These are phyloP conservation scores for Penicillium argentinense DNA, from an alignment of 495 filamentous ascomycete species.

Conservation along the genomic window DNA sequence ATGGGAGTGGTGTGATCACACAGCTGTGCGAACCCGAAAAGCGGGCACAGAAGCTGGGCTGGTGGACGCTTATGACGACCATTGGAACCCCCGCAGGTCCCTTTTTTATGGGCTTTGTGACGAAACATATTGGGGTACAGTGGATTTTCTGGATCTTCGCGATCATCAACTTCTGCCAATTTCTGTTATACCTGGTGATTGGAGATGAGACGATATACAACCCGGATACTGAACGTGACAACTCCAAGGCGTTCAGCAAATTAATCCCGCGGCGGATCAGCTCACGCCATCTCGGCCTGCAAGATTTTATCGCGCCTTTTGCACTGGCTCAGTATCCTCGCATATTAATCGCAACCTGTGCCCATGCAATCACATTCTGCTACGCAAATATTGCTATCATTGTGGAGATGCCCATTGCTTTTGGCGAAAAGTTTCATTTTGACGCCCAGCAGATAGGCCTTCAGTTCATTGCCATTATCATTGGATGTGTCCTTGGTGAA, in stretches of 20 bases:
- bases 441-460: constrained; percentile 35
- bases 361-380: constrained; percentile 32
- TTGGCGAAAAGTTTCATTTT: constrained; percentile 33
- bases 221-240: constrained; percentile 3
- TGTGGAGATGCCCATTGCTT: constrained; percentile 34
- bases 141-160: constrained; percentile 41
- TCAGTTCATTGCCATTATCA: constrained; percentile 37
- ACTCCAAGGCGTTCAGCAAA: constrained; percentile 9
- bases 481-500: constrained; percentile 36
- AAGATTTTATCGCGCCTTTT: constrained; percentile 25
- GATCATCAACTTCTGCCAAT: constrained; percentile 32
- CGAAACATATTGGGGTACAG: constrained; percentile 26
- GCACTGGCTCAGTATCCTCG: constrained; percentile 16
- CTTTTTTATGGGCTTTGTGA: constrained; percentile 37
- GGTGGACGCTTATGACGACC: constrained; percentile 35
- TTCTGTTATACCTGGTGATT: constrained; percentile 23
- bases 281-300: constrained; percentile 7
- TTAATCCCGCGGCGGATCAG: constrained; percentile 23
- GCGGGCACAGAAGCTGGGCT: constrained; percentile 32
- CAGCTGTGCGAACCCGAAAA: constrained; percentile 28
- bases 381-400: constrained; percentile 31
- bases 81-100: constrained; percentile 31
- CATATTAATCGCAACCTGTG: constrained; percentile 26
- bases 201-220: constrained; percentile 31
- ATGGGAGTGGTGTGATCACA: constrained; percentile 34